Evolutionary conservation across 1,139 yeast genomes (phyloP).

Genomic region (Candida sp.): DNA sequence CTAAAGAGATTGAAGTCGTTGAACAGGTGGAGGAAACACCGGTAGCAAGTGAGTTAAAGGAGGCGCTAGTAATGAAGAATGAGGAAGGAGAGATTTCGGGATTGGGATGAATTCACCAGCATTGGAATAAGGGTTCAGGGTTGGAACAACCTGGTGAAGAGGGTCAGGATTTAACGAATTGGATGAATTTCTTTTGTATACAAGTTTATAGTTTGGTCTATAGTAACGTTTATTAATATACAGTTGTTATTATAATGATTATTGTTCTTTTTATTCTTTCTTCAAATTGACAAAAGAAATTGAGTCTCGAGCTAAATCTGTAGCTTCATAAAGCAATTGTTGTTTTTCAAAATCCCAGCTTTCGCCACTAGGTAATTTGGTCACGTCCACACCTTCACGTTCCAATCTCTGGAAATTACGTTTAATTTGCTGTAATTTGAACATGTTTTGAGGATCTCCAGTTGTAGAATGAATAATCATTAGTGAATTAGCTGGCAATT

Average conservation of each 20-base stretch:
- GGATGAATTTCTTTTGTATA: too few relatives aligned
- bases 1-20: not conserved
- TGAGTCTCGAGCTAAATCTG: conserved; percentile 52
- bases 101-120: not conserved
- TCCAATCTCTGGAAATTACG: conserved; percentile 17
- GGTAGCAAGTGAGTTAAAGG: not conserved
- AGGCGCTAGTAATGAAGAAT: conserved; percentile 1
- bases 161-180: too few relatives aligned
- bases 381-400: conserved; percentile 33
- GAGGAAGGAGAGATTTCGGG: not conserved
- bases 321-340: conserved; percentile 33
- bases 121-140: too few relatives aligned
- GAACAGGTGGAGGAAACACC: conserved; percentile 5
- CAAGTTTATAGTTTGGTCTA: too few relatives aligned
- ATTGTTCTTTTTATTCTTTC: conserved; percentile 1
- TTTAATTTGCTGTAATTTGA: conserved; percentile 40
- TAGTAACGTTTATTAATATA: too few relatives aligned
- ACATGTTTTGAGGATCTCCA: conserved; percentile 58
- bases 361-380: conserved; percentile 41
- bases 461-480: conserved; percentile 61
- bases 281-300: conserved; percentile 51
- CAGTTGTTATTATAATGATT: too few relatives aligned
- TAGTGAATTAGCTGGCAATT: conserved; percentile 57
- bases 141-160: too few relatives aligned
- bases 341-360: conserved; percentile 53